Percentiles rank a stretch among this genome's conserved stretches.
Evolutionary conservation across 768 basidiomycete species (phyloP).

Genomic region (Dentipellis sp.): DNA sequence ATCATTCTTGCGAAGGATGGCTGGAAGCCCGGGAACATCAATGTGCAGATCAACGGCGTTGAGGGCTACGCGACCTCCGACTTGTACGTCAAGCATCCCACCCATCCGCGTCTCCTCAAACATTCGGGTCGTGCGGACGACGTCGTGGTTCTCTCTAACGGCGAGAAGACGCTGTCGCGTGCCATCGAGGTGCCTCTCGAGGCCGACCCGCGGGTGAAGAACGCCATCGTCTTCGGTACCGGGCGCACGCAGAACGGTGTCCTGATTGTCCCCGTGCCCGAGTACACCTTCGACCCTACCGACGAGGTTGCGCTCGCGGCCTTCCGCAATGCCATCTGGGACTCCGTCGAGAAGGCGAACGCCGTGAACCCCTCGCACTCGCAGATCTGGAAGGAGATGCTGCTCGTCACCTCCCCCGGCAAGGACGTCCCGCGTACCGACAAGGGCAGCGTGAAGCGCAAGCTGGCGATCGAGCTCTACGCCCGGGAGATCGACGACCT

Average conservation of each 20-base stretch:
- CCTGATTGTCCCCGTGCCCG: not conserved
- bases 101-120: conserved; percentile 22
- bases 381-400: conserved; percentile 20
- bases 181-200: not conserved
- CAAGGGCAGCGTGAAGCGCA: conserved; percentile 14
- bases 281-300: not conserved
- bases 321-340: not conserved
- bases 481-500: conserved; percentile 12
- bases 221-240: conserved; percentile 1
- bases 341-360: conserved; percentile 15
- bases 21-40: not conserved
- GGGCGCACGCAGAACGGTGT: conserved; percentile 8
- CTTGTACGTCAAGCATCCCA: not conserved
- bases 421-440: conserved; percentile 14
- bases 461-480: conserved; percentile 6
- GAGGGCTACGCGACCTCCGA: not conserved
- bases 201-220: not conserved
- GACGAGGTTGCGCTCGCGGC: not conserved
- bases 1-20: not conserved
- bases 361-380: conserved; percentile 12
- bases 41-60: not conserved
- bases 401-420: conserved; percentile 13
- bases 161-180: not conserved
- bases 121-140: conserved; percentile 19
- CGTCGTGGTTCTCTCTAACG: conserved; percentile 21